Percentiles rank a stretch among this genome's conserved stretches.
Conservation (phyloP, 768 basidiomycete species). For the Leccinum olivaceopallidum region DNA sequence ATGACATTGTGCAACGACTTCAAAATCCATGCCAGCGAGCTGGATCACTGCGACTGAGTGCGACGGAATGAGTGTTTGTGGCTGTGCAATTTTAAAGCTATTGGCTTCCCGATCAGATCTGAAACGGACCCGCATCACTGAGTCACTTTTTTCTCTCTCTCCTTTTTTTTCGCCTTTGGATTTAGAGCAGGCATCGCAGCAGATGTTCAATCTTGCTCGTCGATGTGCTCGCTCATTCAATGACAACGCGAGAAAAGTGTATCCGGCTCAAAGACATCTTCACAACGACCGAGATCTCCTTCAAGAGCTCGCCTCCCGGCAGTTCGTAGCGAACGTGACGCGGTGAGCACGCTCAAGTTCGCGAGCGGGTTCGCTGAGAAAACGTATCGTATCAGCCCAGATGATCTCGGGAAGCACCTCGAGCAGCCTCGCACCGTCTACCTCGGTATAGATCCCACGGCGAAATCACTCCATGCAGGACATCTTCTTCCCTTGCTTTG, state of each 20-base stretch:
- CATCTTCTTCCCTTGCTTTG: constrained; percentile 89
- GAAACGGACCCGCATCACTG: neutral
- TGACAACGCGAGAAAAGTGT: neutral
- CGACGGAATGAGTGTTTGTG: constrained; percentile 2
- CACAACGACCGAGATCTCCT: constrained; percentile 27
- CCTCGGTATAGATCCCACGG: constrained; percentile 91
- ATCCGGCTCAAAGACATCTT: constrained; percentile 12
- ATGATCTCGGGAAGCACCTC: constrained; percentile 42
- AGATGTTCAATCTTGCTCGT: constrained; percentile 26
- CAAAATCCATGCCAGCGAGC: constrained; percentile 65
- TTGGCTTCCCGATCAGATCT: constrained; percentile 7
- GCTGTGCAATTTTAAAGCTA: constrained; percentile 12
- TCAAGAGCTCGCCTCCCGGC: constrained; percentile 34
- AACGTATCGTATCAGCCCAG: constrained; percentile 34
- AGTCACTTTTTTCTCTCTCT: neutral
- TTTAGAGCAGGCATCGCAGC: neutral
- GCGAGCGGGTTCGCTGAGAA: constrained; percentile 4
- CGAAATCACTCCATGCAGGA: constrained; percentile 86
- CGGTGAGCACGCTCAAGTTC: constrained; percentile 26
- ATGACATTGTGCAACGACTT: constrained; percentile 76
- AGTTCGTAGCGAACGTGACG: constrained; percentile 38
- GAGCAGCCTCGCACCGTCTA: constrained; percentile 59
- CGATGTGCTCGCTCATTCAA: constrained; percentile 15
- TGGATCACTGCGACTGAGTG: neutral
- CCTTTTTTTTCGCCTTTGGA: neutral